Evolutionary conservation across 2,329 filamentous ascomycete species (phyloP).

Genomic region (Pleomassaria siparia): DNA sequence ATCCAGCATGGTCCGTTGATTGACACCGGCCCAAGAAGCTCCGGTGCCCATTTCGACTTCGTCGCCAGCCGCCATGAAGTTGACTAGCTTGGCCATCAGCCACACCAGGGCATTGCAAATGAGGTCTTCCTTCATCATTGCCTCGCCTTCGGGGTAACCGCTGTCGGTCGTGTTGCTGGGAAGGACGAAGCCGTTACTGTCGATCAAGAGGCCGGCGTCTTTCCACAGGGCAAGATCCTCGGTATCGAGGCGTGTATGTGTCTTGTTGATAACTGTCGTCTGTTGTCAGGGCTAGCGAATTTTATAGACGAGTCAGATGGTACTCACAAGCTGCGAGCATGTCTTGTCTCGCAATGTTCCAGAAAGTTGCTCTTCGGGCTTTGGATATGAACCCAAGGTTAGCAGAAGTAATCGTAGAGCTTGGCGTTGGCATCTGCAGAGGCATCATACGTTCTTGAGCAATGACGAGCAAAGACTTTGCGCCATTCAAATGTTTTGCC

Average conservation of each 20-base stretch:
- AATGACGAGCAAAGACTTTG: conserved; percentile 63
- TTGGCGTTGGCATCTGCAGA: conserved; percentile 46
- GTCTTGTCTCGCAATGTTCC: conserved; percentile 68
- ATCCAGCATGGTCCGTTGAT: conserved; percentile 52
- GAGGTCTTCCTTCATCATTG: conserved; percentile 62
- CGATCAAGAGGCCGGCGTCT: conserved; percentile 62
- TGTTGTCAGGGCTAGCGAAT: conserved; percentile 7
- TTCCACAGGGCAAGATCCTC: conserved; percentile 65
- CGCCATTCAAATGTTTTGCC: conserved; percentile 65
- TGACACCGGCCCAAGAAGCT: conserved; percentile 48
- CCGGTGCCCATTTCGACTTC: conserved; percentile 45
- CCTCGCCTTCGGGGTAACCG: conserved; percentile 48
- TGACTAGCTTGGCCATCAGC: conserved; percentile 67
- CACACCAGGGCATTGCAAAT: conserved; percentile 66
- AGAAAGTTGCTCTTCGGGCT: conserved; percentile 62
- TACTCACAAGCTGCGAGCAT: conserved; percentile 62
- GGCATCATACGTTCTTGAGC: conserved; percentile 54
- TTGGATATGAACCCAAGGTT: conserved; percentile 49
- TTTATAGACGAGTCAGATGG: not conserved
- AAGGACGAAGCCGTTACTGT: conserved; percentile 54
- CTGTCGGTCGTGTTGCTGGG: conserved; percentile 47
- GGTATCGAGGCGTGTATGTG: conserved; percentile 62
- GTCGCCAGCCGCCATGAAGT: conserved; percentile 63
- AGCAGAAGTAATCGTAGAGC: conserved; percentile 26
- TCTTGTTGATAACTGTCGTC: conserved; percentile 58